Evolutionary conservation across 495 filamentous ascomycete genomes (phyloP).

Genomic region (Talaromyces wortmannii): DNA sequence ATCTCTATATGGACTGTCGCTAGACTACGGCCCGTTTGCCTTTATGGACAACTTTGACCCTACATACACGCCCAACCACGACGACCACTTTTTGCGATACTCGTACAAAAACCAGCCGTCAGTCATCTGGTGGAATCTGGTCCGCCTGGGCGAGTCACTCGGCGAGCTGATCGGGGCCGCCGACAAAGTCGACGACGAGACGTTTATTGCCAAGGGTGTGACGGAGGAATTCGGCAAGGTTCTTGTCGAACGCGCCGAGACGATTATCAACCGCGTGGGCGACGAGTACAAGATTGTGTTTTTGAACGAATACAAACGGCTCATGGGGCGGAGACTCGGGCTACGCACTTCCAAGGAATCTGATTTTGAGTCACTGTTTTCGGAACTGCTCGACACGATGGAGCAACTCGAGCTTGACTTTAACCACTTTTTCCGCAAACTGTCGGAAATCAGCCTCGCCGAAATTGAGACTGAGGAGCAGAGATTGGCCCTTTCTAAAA

Average conservation of each 20-base stretch:
- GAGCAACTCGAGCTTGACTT: conserved; percentile 80
- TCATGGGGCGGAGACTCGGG: conserved; percentile 75
- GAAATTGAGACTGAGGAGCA: conserved; percentile 54
- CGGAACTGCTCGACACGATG: conserved; percentile 73
- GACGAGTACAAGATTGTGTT: conserved; percentile 87
- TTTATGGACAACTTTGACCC: conserved; percentile 97
- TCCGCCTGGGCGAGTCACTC: conserved; percentile 82
- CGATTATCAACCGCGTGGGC: conserved; percentile 65
- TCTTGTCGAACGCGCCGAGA: conserved; percentile 73
- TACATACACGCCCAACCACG: conserved; percentile 91
- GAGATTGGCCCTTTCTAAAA: conserved; percentile 46
- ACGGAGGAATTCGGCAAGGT: conserved; percentile 56
- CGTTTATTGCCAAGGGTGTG: conserved; percentile 67
- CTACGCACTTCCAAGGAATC: conserved; percentile 54
- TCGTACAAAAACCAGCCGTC: conserved; percentile 89
- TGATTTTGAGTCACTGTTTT: conserved; percentile 75
- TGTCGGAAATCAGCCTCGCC: conserved; percentile 50
- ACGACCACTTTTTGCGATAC: conserved; percentile 82
- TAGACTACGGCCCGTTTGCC: conserved; percentile 95
- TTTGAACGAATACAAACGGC: conserved; percentile 72
- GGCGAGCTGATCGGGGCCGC: conserved; percentile 83
- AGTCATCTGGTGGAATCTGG: conserved; percentile 98
- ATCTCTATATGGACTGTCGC: conserved; percentile 75
- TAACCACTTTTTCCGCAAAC: conserved; percentile 79
- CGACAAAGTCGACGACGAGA: conserved; percentile 54